These are phyloP conservation scores for Hymenoscyphus infarciens DNA, from an alignment of 2,329 filamentous ascomycete genomes.

Conservation along the genomic window DNA sequence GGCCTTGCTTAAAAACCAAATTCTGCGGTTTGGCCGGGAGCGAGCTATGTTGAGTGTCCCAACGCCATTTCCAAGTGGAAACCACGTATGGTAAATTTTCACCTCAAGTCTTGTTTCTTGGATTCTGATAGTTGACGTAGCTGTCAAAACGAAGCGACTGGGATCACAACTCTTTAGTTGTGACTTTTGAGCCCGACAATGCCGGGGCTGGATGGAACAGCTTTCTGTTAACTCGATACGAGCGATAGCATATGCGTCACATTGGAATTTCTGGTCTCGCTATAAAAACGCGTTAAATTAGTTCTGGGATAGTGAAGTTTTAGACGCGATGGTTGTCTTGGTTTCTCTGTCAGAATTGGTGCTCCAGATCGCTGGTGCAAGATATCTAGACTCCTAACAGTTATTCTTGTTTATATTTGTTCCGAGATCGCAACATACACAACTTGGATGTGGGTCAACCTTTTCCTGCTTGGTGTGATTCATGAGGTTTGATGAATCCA, in stretches of 20 bases:
- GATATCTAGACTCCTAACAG: neutral
- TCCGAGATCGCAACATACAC: neutral
- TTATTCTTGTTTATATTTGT: neutral
- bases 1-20: neutral
- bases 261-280: too few species aligned
- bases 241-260: too few species aligned
- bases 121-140: neutral
- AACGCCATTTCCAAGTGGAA: neutral
- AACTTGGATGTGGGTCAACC: neutral
- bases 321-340: neutral
- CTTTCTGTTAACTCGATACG: too few species aligned
- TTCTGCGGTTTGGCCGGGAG: neutral
- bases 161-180: neutral
- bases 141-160: neutral
- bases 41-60: neutral
- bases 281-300: neutral
- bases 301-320: neutral
- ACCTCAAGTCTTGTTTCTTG: neutral
- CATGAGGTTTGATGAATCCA: neutral
- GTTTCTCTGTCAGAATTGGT: neutral
- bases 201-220: too few species aligned
- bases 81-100: neutral
- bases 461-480: neutral
- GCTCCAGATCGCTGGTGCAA: neutral
- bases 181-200: too few species aligned